Conservation (phyloP, 225 moss, liverwort and hornwort genomes). For the Polytrichum commune region DNA sequence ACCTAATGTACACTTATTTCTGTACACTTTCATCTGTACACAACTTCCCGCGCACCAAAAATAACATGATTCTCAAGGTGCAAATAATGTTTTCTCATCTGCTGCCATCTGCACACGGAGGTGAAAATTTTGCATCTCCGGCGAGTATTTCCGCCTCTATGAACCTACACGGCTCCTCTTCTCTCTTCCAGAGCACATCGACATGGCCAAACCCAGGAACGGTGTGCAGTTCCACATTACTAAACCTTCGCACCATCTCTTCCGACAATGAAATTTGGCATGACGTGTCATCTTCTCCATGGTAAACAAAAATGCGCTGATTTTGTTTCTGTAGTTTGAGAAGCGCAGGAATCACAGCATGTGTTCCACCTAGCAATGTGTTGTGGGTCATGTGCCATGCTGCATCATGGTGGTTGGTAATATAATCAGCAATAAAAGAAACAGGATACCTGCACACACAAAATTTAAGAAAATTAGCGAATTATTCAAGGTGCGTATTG, state of each 20-base stretch:
- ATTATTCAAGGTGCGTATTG: too few species aligned
- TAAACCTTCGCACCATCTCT: constrained; percentile 51
- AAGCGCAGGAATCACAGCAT: constrained; percentile 51
- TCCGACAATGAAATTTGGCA: constrained; percentile 47
- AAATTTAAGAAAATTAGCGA: neutral
- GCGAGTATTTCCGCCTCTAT: constrained; percentile 48
- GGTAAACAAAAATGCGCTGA: constrained; percentile 55
- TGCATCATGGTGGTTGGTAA: constrained; percentile 64
- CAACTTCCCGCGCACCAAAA: too few species aligned
- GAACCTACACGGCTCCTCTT: constrained; percentile 42
- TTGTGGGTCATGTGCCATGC: constrained; percentile 78
- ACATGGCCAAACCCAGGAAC: constrained; percentile 55
- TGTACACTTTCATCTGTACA: too few species aligned
- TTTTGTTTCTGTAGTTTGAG: constrained; percentile 44
- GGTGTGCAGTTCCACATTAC: constrained; percentile 38
- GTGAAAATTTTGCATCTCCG: constrained; percentile 29
- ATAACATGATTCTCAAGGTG: too few species aligned
- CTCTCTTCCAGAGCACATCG: constrained; percentile 58
- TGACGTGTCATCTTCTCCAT: constrained; percentile 64
- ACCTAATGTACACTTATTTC: too few species aligned
- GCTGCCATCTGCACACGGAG: neutral
- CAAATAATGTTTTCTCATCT: too few species aligned
- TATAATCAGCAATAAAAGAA: constrained; percentile 64
- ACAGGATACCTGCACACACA: constrained; percentile 44
- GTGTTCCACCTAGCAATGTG: constrained; percentile 54